phyloP scores from a whole-genome alignment of 1,139 yeast species.

The Saccharomycopsis hybrid region DNA sequence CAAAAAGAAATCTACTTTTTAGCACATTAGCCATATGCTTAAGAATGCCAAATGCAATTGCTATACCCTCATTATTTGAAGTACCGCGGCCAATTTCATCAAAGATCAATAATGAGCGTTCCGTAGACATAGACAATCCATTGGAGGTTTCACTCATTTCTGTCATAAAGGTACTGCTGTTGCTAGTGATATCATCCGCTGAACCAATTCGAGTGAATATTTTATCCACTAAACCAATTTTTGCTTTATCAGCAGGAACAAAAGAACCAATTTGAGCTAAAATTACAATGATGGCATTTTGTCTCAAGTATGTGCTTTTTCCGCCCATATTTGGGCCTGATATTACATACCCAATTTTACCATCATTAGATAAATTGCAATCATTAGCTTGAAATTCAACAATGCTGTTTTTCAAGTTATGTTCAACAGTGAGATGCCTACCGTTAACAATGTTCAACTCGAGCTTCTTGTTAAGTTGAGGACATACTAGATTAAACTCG shows the following conservation, averaged over 20 bases:
- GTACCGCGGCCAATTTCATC: conserved; percentile 99
- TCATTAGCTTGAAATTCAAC: conserved; percentile 61
- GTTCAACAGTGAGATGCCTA: conserved; percentile 85
- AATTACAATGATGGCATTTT: conserved; percentile 38
- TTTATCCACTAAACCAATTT: conserved; percentile 35
- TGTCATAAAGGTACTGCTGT: conserved; percentile 42
- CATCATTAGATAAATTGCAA: conserved; percentile 36
- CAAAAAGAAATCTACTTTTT: conserved; percentile 74
- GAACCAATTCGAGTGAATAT: conserved; percentile 42
- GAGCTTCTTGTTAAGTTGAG: conserved; percentile 46
- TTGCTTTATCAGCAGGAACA: conserved; percentile 43
- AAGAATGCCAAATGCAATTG: conserved; percentile 82
- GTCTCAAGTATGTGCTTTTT: conserved; percentile 44
- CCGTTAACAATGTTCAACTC: conserved; percentile 50
- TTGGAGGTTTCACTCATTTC: conserved; percentile 69
- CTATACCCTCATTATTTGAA: conserved; percentile 80
- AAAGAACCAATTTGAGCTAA: conserved; percentile 47
- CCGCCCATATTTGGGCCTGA: conserved; percentile 74
- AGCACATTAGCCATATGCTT: conserved; percentile 48
- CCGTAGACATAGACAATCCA: conserved; percentile 71
- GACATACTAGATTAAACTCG: conserved; percentile 61
- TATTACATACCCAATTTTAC: conserved; percentile 54
- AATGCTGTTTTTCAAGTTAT: conserved; percentile 43
- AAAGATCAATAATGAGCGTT: conserved; percentile 71
- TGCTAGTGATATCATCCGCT: conserved; percentile 35